Conservation (phyloP, 345 rosid genomes). For the Arabidopsis arenosa region DNA sequence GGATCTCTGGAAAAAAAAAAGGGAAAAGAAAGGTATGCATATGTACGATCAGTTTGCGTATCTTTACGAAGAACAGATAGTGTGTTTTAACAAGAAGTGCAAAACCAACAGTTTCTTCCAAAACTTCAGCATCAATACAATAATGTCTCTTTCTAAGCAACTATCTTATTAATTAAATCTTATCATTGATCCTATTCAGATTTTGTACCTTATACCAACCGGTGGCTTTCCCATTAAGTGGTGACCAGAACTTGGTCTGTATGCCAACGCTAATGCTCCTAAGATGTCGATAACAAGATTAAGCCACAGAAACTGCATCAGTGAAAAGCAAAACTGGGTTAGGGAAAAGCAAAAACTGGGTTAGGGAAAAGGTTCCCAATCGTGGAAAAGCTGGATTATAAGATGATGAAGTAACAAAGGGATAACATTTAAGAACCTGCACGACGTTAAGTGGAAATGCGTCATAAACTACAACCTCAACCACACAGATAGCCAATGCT, state of each 20-base stretch:
- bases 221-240: constrained; percentile 77
- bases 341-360: constrained; percentile 10
- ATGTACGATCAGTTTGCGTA: constrained; percentile 8
- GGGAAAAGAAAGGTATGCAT: too few relatives aligned
- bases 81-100: neutral
- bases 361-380: neutral
- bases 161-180: neutral
- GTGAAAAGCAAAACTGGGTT: constrained; percentile 18
- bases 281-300: constrained; percentile 87
- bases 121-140: neutral
- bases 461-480: constrained; percentile 69
- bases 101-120: neutral
- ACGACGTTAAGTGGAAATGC: constrained; percentile 75
- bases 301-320: constrained; percentile 73
- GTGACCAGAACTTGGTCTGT: constrained; percentile 70
- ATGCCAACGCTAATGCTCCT: constrained; percentile 89
- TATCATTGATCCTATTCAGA: neutral
- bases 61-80: neutral
- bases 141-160: neutral
- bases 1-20: constrained; percentile 59
- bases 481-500: constrained; percentile 68
- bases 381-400: neutral
- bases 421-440: constrained; percentile 57
- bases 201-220: constrained; percentile 75
- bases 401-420: constrained; percentile 18